phyloP scores from a whole-genome alignment of 768 basidiomycete genomes.

The Arthromyces matolae region DNA sequence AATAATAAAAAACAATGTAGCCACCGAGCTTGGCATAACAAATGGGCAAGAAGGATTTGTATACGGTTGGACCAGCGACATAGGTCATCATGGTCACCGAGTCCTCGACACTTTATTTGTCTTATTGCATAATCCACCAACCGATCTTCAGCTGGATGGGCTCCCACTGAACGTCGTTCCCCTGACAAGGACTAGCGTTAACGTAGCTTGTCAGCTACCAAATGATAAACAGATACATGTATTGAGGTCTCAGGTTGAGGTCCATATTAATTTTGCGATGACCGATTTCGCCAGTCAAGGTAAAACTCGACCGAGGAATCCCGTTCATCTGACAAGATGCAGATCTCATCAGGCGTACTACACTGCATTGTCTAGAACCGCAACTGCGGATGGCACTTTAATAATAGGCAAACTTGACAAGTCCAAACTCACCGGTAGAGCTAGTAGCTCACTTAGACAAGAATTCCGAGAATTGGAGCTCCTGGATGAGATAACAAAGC shows the following conservation, averaged over 20 bases:
- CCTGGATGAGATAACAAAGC: constrained; percentile 30
- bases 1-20: constrained; percentile 28
- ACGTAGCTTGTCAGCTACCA: neutral
- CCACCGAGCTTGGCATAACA: constrained; percentile 31
- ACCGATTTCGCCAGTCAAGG: constrained; percentile 26
- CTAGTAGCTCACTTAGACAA: constrained; percentile 25
- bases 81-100: neutral
- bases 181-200: neutral
- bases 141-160: neutral
- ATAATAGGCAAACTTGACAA: constrained; percentile 25
- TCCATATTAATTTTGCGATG: constrained; percentile 14
- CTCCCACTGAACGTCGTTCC: constrained; percentile 10
- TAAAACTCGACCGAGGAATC: constrained; percentile 24
- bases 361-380: constrained; percentile 27
- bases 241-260: neutral
- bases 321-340: constrained; percentile 7
- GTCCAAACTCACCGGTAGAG: constrained; percentile 21
- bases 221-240: neutral
- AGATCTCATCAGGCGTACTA: constrained; percentile 23
- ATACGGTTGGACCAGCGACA: constrained; percentile 19
- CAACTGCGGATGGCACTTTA: constrained; percentile 25
- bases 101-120: constrained; percentile 7
- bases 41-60: constrained; percentile 30
- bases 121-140: constrained; percentile 1
- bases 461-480: constrained; percentile 33